Conservation (phyloP, 176 grass and related monocot species). For the Musa schizocarpa region DNA sequence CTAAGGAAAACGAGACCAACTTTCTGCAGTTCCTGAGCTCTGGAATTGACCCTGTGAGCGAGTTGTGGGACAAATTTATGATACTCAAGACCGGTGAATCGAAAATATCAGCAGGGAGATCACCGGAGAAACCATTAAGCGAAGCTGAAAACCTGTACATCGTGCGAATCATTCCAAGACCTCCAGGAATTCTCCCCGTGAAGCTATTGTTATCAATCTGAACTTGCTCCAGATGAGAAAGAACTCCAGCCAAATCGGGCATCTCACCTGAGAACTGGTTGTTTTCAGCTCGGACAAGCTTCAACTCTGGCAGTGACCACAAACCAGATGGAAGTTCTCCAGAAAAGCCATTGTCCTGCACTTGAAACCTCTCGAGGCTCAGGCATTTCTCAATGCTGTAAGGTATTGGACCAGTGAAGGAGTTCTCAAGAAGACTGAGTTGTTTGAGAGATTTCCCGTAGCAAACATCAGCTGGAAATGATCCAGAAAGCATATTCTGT, state of each 20-base stretch:
- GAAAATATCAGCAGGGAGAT: slow-evolving; percentile 52
- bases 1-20: slow-evolving; percentile 57
- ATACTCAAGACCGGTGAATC: slow-evolving; percentile 64
- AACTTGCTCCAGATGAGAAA: slow-evolving; percentile 56
- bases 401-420: slow-evolving; percentile 19
- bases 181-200: slow-evolving; percentile 38
- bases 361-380: slow-evolving; percentile 54
- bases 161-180: slow-evolving; percentile 45
- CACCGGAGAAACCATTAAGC: slow-evolving; percentile 41
- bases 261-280: slow-evolving; percentile 46
- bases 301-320: slow-evolving; percentile 55
- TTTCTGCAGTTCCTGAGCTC: slow-evolving; percentile 44
- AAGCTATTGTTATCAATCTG: slow-evolving; percentile 72
- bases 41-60: slow-evolving; percentile 44
- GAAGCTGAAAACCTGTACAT: slow-evolving; percentile 75
- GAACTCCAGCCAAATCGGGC: slow-evolving; percentile 24
- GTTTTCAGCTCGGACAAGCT: slow-evolving; percentile 47
- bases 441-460: slow-evolving; percentile 20
- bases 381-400: slow-evolving; percentile 23
- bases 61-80: slow-evolving; percentile 56
- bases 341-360: slow-evolving; percentile 54
- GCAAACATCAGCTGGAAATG: slow-evolving; percentile 38
- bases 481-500: slow-evolving; percentile 39
- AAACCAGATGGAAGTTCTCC: slow-evolving; percentile 47
- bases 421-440: slow-evolving; percentile 22